phyloP scores from a whole-genome alignment of 2,329 filamentous ascomycete species.

The Colletotrichum abscissum region DNA sequence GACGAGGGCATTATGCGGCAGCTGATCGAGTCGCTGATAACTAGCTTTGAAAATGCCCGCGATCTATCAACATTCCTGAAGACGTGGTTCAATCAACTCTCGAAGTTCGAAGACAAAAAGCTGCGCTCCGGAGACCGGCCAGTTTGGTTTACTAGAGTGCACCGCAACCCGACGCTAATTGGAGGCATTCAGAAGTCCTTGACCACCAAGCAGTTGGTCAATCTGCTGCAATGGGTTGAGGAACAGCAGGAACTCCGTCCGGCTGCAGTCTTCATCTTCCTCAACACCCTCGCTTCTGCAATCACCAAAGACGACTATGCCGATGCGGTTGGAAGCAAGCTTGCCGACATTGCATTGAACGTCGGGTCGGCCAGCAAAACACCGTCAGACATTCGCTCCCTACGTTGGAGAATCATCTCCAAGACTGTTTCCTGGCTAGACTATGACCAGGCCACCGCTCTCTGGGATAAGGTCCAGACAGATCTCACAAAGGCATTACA shows the following conservation, averaged over 20 bases:
- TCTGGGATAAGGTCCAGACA: constrained; percentile 49
- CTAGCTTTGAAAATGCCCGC: constrained; percentile 56
- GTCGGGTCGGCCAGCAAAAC: constrained; percentile 41
- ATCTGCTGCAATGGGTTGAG: constrained; percentile 56
- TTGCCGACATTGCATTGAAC: constrained; percentile 49
- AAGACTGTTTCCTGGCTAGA: constrained; percentile 49
- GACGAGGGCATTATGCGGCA: constrained; percentile 42
- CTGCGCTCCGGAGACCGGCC: constrained; percentile 25
- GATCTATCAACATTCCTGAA: constrained; percentile 58
- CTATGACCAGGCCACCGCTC: constrained; percentile 41
- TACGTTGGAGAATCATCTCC: constrained; percentile 55
- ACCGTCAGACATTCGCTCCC: constrained; percentile 44
- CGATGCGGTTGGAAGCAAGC: constrained; percentile 52
- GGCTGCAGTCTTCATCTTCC: constrained; percentile 52
- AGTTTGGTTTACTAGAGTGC: constrained; percentile 42
- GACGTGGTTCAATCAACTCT: constrained; percentile 58
- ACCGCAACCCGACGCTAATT: constrained; percentile 21
- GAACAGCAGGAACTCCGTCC: constrained; percentile 44
- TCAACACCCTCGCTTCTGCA: constrained; percentile 55
- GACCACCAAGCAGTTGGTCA: constrained; percentile 56
- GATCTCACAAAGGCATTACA: constrained; percentile 47
- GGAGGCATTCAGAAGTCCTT: constrained; percentile 53
- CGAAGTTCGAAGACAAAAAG: constrained; percentile 43
- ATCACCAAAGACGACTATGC: constrained; percentile 54
- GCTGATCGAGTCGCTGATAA: constrained; percentile 55